Evolutionary conservation across 83 land plant species (phyloP).

Genomic region (Picea engelmannii): DNA sequence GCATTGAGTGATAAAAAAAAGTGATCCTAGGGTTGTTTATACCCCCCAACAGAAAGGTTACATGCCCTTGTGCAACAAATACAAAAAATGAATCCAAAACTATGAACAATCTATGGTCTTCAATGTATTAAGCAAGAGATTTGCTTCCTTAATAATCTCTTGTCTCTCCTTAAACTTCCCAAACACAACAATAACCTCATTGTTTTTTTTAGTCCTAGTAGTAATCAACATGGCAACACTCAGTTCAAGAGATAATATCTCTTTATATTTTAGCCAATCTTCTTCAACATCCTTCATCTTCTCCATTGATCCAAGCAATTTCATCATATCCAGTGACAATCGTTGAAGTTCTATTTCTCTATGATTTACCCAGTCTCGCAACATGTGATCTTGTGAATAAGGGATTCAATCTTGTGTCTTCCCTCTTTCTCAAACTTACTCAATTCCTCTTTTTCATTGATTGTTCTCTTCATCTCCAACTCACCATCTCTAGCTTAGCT

Average conservation of each 20-base stretch:
- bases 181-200: constrained; percentile 47
- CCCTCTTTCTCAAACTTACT: background rate
- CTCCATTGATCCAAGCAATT: constrained; percentile 33
- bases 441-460: constrained; percentile 35
- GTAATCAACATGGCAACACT: constrained; percentile 45
- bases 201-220: constrained; percentile 47
- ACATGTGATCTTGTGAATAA: constrained; percentile 19
- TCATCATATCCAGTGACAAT: constrained; percentile 27
- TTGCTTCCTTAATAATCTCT: constrained; percentile 72
- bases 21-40: no score
- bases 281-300: constrained; percentile 30
- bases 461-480: background rate
- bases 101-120: no score
- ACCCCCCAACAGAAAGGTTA: no score
- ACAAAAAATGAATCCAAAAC: no score
- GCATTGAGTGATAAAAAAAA: no score
- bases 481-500: constrained; percentile 43
- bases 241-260: constrained; percentile 49
- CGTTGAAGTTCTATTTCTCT: constrained; percentile 30
- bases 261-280: constrained; percentile 49
- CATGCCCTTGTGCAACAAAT: no score
- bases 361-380: constrained; percentile 24
- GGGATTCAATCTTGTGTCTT: background rate
- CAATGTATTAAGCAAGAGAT: constrained; percentile 67
- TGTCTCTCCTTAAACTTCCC: constrained; percentile 71